phyloP scores from a whole-genome alignment of 768 basidiomycete genomes.

The Cystobasidium tubakii region DNA sequence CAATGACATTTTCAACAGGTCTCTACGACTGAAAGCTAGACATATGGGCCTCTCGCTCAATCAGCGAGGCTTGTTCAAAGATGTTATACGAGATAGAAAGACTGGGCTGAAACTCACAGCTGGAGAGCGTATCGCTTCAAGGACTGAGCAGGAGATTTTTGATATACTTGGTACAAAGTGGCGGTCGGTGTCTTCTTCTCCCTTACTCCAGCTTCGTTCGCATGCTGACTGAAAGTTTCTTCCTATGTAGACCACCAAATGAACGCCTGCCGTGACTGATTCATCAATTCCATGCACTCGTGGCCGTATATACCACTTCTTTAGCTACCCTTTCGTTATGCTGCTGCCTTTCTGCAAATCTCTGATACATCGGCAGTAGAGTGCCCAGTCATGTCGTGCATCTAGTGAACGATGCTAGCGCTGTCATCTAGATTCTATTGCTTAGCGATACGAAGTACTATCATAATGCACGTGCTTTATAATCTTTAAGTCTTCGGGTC shows the following conservation, averaged over 20 bases:
- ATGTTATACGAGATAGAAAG: slow-evolving; percentile 65
- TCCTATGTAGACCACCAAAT: slow-evolving; percentile 1
- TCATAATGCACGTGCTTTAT: too few relatives aligned
- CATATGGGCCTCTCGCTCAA: slow-evolving; percentile 77
- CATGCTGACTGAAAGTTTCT: background rate
- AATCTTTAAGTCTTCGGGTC: too few relatives aligned
- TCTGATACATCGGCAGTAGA: too few relatives aligned
- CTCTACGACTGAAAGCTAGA: slow-evolving; percentile 75
- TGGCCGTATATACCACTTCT: background rate
- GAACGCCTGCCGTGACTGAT: slow-evolving; percentile 13
- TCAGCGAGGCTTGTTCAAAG: slow-evolving; percentile 71
- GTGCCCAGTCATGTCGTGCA: too few relatives aligned
- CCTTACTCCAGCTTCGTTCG: background rate
- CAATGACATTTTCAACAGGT: slow-evolving; percentile 89
- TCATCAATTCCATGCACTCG: background rate
- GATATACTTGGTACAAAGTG: slow-evolving; percentile 56
- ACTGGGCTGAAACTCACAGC: slow-evolving; percentile 56
- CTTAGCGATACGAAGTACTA: too few relatives aligned
- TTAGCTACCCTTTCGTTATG: background rate
- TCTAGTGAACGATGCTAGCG: too few relatives aligned
- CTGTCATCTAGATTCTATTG: too few relatives aligned
- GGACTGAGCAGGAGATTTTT: slow-evolving; percentile 83
- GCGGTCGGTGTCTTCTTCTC: slow-evolving; percentile 7
- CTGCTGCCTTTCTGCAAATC: background rate
- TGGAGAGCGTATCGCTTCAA: slow-evolving; percentile 40